Evolutionary conservation across 75 land plant species (phyloP).

Genomic region (Cryptomeria japonica): DNA sequence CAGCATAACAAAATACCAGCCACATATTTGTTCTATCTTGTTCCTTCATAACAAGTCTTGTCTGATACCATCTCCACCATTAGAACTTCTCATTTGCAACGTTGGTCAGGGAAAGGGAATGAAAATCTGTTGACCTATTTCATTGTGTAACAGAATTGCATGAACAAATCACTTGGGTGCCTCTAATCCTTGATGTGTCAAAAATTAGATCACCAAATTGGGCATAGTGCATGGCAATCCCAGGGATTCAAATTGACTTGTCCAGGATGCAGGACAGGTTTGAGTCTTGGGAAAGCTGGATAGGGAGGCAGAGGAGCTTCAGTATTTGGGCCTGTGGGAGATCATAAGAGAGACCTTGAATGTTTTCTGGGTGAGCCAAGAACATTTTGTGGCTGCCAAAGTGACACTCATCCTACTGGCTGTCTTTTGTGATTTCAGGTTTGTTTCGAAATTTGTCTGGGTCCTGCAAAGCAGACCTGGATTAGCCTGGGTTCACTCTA

Average conservation of each 20-base stretch:
- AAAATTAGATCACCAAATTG: not conserved
- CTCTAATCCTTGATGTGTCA: not conserved
- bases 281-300: slow-evolving; percentile 33
- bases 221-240: not conserved
- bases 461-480: too few relatives aligned
- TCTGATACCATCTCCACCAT: too few relatives aligned
- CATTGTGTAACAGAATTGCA: not conserved
- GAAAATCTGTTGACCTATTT: too few relatives aligned
- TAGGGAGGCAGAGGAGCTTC: slow-evolving; percentile 63
- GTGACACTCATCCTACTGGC: slow-evolving; percentile 69
- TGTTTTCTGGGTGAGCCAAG: slow-evolving; percentile 41
- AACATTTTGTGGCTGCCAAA: slow-evolving; percentile 55
- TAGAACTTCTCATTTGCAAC: too few relatives aligned
- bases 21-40: too few relatives aligned
- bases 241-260: not conserved
- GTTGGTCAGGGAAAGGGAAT: too few relatives aligned
- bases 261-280: not conserved
- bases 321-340: slow-evolving; percentile 38
- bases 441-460: too few relatives aligned
- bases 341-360: slow-evolving; percentile 53
- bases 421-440: slow-evolving; percentile 70
- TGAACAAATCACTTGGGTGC: not conserved
- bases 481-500: too few relatives aligned
- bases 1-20: too few relatives aligned
- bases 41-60: too few relatives aligned